Conservation (phyloP, 306 rosid species). For the Medicago truncatula region DNA sequence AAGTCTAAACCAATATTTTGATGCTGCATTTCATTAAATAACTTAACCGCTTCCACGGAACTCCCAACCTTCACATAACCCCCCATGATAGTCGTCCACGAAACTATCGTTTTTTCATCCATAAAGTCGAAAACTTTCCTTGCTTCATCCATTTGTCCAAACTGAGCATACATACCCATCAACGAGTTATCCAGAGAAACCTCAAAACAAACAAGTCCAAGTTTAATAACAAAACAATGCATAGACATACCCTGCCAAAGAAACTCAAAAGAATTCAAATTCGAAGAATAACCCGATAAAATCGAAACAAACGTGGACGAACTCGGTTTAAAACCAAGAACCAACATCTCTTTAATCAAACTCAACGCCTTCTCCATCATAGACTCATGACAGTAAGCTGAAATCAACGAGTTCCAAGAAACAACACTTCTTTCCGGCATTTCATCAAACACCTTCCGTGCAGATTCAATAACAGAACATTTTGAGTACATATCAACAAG, state of each 20-base stretch:
- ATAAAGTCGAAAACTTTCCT: slow-evolving; percentile 47
- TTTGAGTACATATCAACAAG: slow-evolving; percentile 58
- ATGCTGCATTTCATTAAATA: slow-evolving; percentile 49
- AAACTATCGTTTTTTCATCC: slow-evolving; percentile 49
- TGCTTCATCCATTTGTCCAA: slow-evolving; percentile 46
- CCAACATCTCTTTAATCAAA: slow-evolving; percentile 55
- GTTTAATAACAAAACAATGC: slow-evolving; percentile 52
- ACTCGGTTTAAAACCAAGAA: slow-evolving; percentile 47
- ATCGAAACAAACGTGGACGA: slow-evolving; percentile 48
- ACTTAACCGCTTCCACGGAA: slow-evolving; percentile 34
- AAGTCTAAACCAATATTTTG: slow-evolving; percentile 21
- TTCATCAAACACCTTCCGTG: slow-evolving; percentile 55
- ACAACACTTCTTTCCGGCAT: slow-evolving; percentile 61
- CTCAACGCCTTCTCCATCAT: slow-evolving; percentile 45
- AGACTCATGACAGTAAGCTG: slow-evolving; percentile 56
- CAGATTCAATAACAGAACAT: slow-evolving; percentile 38
- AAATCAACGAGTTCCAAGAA: slow-evolving; percentile 71
- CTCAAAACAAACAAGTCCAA: slow-evolving; percentile 46
- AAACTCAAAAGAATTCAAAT: slow-evolving; percentile 23
- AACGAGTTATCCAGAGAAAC: slow-evolving; percentile 49
- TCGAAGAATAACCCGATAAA: slow-evolving; percentile 49
- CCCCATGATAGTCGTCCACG: slow-evolving; percentile 58
- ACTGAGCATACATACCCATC: slow-evolving; percentile 52
- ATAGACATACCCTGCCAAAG: slow-evolving; percentile 42
- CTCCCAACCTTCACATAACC: slow-evolving; percentile 50